Evolutionary conservation across 1,284 basidiomycete species (phyloP), one percentile per base, ranked within the genome.

Genomic region (Bjerkandera adusta): DNA sequence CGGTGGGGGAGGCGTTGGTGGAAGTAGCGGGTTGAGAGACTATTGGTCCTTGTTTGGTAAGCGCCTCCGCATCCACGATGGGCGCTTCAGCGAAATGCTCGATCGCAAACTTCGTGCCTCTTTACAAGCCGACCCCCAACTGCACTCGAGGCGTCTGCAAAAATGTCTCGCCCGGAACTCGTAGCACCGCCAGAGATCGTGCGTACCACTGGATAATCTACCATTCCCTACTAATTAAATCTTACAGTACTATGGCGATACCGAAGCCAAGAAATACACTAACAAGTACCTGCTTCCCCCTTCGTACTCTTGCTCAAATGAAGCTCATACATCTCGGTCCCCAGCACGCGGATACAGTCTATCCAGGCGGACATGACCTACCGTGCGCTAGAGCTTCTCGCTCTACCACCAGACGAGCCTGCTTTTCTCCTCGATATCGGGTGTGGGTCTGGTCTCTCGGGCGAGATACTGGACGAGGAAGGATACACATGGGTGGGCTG

Each of bases 361-460:
- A 95, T 99, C 53, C 97, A 99, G 66, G 89, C 94, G 5, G 89
- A 97, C 58, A 99, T 99, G 97, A 97, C 96, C 4, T 89, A 95
- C 58, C 81, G 97, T 51, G 95, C 95, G 1, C 69, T 99, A 35
- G 96, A 99, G 64, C 77, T 99, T 5, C 75, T 99, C 36, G 89
- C 85, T 57, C 69, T 98, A 18, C 89, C 93, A 2, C 74, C 74
- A 45, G 83, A 81, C 39, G 74, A 91, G 52, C 80, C 92, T 1
- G 83, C 85, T 0, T 90, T 91, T 60, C 70, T 99, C 10, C 81
- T 99, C 30, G 97, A 99, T 66, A 95, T 99, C 51, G 97, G 97
- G 1, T 99, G 96, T 62, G 97, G 97, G 4, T 94, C 90, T n/a
- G 97, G 97, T 2, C 69, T 99, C n/a, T 94, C 90, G 21, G 97